These are phyloP conservation scores for Blastobotrys muscicola DNA, from an alignment of 805 yeast species.

Conservation along the genomic window DNA sequence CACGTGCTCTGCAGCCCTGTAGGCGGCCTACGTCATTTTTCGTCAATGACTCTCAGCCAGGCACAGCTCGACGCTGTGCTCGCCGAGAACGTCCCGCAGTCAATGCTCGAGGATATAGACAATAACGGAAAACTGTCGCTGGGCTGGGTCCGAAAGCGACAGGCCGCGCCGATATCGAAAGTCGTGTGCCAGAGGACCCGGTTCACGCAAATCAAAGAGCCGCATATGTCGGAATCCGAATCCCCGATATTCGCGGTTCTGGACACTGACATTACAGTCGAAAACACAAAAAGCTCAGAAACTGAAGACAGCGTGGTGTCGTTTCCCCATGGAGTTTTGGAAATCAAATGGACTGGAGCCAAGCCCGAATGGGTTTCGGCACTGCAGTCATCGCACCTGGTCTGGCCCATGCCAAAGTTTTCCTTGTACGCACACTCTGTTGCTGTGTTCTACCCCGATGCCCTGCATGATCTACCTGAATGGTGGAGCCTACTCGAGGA, in stretches of 20 bases:
- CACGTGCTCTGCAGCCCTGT: constrained; percentile 28
- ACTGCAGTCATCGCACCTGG: constrained; percentile 35
- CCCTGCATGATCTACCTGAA: constrained; percentile 28
- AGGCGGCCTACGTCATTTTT: constrained; percentile 29
- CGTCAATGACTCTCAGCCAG: constrained; percentile 12
- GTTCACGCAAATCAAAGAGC: constrained; percentile 10
- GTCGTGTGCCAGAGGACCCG: constrained; percentile 21
- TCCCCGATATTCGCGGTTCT: constrained; percentile 30
- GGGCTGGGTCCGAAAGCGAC: constrained; percentile 28
- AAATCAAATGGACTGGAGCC: constrained; percentile 36
- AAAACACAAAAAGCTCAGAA: neutral
- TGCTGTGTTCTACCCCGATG: constrained; percentile 24
- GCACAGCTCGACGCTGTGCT: constrained; percentile 8
- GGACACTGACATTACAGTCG: constrained; percentile 21
- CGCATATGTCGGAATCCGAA: constrained; percentile 1
- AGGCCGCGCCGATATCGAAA: constrained; percentile 21
- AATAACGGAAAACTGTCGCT: constrained; percentile 22
- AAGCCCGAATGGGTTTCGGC: constrained; percentile 32
- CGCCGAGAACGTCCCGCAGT: constrained; percentile 2
- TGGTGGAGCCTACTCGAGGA: constrained; percentile 32
- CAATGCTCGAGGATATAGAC: neutral
- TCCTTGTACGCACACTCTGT: constrained; percentile 30
- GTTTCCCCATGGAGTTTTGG: constrained; percentile 44
- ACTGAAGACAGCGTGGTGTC: constrained; percentile 4
- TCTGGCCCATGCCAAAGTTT: constrained; percentile 36